Conservation (phyloP, 768 basidiomycete genomes). For the Termitomyces sp. region DNA sequence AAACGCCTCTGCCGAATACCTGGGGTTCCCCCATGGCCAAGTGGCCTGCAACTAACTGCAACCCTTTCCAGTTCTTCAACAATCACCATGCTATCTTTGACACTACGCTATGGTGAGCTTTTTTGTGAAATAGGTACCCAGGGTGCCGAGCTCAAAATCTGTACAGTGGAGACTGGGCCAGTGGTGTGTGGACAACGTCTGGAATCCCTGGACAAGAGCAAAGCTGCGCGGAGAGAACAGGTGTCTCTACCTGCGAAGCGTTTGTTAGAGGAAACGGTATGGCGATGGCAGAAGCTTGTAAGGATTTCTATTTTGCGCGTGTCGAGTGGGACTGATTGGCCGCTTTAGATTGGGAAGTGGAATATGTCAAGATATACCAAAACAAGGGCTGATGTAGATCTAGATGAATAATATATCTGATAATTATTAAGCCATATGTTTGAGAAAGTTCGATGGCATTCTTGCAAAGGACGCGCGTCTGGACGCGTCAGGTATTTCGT, state of each 20-base stretch:
- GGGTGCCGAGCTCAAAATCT: not conserved
- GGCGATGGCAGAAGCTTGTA: conserved; percentile 73
- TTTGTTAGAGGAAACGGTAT: conserved; percentile 72
- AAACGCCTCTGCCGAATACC: conserved; percentile 61
- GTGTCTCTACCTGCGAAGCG: conserved; percentile 72
- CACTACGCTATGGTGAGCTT: conserved; percentile 74
- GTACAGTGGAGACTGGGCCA: conserved; percentile 84
- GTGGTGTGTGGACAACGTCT: conserved; percentile 63
- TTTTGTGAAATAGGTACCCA: not conserved
- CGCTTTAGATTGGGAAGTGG: conserved; percentile 74
- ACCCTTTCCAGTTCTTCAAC: conserved; percentile 75
- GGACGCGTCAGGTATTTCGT: conserved; percentile 9
- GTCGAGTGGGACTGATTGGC: not conserved
- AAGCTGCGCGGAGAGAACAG: conserved; percentile 82
- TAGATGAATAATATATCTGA: conserved; percentile 5
- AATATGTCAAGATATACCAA: conserved; percentile 71
- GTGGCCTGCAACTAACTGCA: conserved; percentile 73
- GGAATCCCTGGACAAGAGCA: conserved; percentile 82
- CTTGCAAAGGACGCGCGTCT: conserved; percentile 13
- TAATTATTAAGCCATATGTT: not conserved
- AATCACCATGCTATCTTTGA: conserved; percentile 78
- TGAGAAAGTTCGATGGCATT: conserved; percentile 11
- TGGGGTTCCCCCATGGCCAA: conserved; percentile 80
- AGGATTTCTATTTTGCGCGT: conserved; percentile 25
- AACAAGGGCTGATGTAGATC: conserved; percentile 1